Conservation (phyloP, 2,329 filamentous ascomycete genomes). For the Microdochium nivale region DNA sequence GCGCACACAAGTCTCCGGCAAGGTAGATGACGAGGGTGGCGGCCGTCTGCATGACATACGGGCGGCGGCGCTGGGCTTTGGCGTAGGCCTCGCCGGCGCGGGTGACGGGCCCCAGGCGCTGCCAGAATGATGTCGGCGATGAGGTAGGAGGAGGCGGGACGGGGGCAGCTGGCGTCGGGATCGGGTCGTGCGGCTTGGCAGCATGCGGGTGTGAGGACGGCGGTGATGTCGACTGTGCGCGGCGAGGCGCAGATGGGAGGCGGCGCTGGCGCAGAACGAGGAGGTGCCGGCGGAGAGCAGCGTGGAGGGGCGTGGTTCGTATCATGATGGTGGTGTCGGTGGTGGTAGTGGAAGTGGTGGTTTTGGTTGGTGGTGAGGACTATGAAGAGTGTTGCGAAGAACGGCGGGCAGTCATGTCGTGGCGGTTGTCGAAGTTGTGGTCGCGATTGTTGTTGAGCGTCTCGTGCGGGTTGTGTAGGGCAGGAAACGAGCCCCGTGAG, state of each 20-base stretch:
- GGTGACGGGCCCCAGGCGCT: conserved; percentile 48
- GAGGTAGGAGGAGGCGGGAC: conserved; percentile 28
- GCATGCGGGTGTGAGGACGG: conserved; percentile 8
- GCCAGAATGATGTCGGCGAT: conserved; percentile 31
- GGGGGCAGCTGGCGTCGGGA: conserved; percentile 34
- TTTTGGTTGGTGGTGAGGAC: background rate
- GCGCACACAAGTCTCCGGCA: conserved; percentile 68
- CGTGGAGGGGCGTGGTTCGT: conserved; percentile 5
- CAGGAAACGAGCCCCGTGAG: too few relatives aligned
- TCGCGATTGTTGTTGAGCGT: too few relatives aligned
- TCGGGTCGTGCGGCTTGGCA: conserved; percentile 18
- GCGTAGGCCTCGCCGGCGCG: conserved; percentile 51
- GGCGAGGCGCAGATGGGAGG: conserved; percentile 5
- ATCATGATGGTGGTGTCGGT: background rate
- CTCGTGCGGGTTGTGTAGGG: too few relatives aligned
- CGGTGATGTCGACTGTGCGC: conserved; percentile 2
- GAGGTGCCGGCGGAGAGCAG: conserved; percentile 11
- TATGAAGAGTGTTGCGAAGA: background rate
- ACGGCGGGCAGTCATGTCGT: background rate
- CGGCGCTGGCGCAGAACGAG: conserved; percentile 5
- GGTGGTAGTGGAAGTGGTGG: background rate
- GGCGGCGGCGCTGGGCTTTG: conserved; percentile 60
- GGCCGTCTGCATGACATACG: conserved; percentile 71
- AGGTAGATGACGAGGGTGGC: conserved; percentile 73
- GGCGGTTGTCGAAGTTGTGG: background rate